Base-by-base conservation (phyloP, 306 rosid genomes). In the peach (Prunus persica) region DNA sequence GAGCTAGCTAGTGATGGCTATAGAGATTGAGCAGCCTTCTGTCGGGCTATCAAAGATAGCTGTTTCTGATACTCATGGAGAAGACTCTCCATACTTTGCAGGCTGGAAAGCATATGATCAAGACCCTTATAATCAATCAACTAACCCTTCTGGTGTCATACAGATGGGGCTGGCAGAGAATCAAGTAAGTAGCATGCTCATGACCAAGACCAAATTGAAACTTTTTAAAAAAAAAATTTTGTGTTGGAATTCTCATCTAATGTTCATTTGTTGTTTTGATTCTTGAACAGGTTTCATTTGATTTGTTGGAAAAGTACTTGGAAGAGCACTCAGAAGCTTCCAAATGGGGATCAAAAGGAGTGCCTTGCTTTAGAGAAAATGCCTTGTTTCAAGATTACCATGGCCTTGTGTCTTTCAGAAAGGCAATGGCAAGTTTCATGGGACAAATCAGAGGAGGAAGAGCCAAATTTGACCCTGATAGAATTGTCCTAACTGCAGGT, bases 21-120 rank as follows among this genome's bases (percentile, higher is more conserved):
- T 89, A 34, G 91, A 86, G 89, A 86, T 83, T 6, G 92, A 83
- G 82, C 72, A 27, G 38, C 51, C 65, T 71, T 69, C 45, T 24
- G 11, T 84, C 80, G 87, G 65, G 74, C 90, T 95, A 27, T 95
- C 98, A 38, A 81, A 76, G 8, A 65, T 95, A 24, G 97, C 97
- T 46, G 80, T 67, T 58, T 95, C 98, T 34, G 89, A 88, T 11
- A 95, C 98, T 57, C 98, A 95, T 60, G 98, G 98, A 0, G 98
- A 95, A 78, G 82, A 95, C 78, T 95, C 98, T 0, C 98, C 97
- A 10, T 95, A 95, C 60, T 95, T 95, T 78, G 97, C 96, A 22
- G 98, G 98, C 15, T 95, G 98, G 98, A 95, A 90, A 87, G 97
- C 92, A 6, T 95, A 95, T 72, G 93, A 90, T 56, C 96, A 92